Evolutionary conservation across 805 yeast species (phyloP), one percentile per base, ranked within the genome.

Genomic region (Yarrowia yakushimensis): DNA sequence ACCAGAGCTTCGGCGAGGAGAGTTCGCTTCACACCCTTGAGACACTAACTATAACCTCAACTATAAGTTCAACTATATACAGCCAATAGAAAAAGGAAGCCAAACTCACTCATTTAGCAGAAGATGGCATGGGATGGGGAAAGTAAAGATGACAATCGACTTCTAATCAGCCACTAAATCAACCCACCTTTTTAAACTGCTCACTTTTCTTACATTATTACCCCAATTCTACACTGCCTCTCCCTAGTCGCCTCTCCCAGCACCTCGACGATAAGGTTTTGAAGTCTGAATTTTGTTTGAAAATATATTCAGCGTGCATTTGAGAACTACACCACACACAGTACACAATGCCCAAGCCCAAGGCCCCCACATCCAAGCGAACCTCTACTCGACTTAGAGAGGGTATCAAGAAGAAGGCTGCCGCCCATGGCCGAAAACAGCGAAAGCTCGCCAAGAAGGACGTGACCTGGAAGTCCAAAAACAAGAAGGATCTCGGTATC

Each of bases 351-450:
- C 37, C 61, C 20, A 61, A 37, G 17, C 45, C 62, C 27, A 55
- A 55, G 61, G 62, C 52, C 41, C 62, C 62, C 33, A 59, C 62
- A n/a, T 88, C 96, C 65, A 94, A 93, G 77, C 85, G 98, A 78
- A 81, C 85, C 60, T 83, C 94, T 72, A 93, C 98, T 70, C 90
- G 96, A 75, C 84, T 92, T 89, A 85, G 91, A 72, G 97, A 92
- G 75, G 99, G 99, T 66, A 91, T 94, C 73, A 88, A 90, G 79
- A 94, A 91, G 83, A 94, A 94, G 77, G 92, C 96, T 2, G 83
- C 93, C 42, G 97, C 98, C 8, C 93, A 92, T 69, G 82, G 87
- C 67, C 85, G 96, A 76, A 94, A 94, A 73, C 87, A 88, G 73
- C 82, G 81, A 69, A 94, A 94, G 77, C 67, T 73, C 25, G 82